Percentiles rank a stretch among this genome's conserved stretches.
phyloP scores from a whole-genome alignment of 306 rosid species.

The Quercus glauca region DNA sequence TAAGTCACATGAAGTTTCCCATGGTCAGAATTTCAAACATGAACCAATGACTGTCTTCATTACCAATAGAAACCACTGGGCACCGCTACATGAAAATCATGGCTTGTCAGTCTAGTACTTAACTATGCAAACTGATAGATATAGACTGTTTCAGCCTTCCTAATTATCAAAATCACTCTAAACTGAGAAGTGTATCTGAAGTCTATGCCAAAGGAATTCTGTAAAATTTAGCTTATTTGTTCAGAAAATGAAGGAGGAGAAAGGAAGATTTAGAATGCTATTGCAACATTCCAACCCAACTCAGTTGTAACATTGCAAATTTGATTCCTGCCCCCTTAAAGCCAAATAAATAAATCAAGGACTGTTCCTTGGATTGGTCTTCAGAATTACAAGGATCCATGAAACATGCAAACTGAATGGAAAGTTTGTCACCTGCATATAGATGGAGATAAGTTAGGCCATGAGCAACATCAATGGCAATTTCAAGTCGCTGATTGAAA shows the following conservation, averaged over 20 bases:
- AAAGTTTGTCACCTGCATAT: constrained; percentile 70
- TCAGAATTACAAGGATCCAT: background rate
- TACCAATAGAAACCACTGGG: background rate
- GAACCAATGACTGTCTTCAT: background rate
- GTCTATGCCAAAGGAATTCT: background rate
- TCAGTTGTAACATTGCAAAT: too few relatives aligned
- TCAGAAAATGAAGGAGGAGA: constrained; percentile 18
- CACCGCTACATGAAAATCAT: background rate
- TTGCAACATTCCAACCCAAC: background rate
- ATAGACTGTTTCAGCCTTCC: background rate
- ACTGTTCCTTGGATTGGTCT: background rate
- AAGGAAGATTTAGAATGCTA: background rate
- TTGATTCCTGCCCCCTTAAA: background rate
- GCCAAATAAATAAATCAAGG: background rate
- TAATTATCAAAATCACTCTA: background rate
- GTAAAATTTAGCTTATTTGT: constrained; percentile 11
- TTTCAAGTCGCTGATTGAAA: constrained; percentile 95
- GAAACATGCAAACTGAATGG: constrained; percentile 2
- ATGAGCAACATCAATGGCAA: constrained; percentile 97
- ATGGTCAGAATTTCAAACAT: background rate
- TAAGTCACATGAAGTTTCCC: background rate
- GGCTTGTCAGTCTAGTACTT: background rate
- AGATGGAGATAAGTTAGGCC: constrained; percentile 88
- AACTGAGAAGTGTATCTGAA: background rate
- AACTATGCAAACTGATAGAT: background rate